Evolutionary conservation across 345 rosid genomes (phyloP), one percentile per base, ranked within the genome.

Genomic region (Sisymbrium irio): DNA sequence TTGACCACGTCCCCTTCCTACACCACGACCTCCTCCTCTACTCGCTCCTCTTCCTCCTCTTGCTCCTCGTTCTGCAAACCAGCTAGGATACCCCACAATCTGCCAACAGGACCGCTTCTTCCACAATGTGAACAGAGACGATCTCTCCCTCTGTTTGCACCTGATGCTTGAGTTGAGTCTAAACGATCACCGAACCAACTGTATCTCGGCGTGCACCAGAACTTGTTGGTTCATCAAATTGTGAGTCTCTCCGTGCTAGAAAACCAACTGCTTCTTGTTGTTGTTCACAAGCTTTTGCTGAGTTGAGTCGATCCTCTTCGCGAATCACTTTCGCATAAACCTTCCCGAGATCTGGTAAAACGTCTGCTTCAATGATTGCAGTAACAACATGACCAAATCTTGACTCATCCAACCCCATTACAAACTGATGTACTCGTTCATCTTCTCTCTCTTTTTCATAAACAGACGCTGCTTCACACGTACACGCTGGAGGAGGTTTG

Each of bases 391-490:
- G 7, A 0, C 41, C 62, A 3, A 32, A 57, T 0, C 62, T 0
- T 0, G 62, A n/a, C 0, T 57, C 41, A 57, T 57, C 41, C 0
- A 53, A 15, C 0, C 58, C 58, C 58, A 53, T 53, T 0, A 53
- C n/a, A 2, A 53, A 53, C 0, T 32, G 22, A 30, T 57, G 62
- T 3, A 57, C 41, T 0, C 25, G 1, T 2, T 57, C 62, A 5
- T 57, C 42, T 9, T 57, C 62, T n/a, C 7, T 30, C 1, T 33
- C 41, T 3, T 33, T 33, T 0, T 27, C 22, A 4, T 32, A 57
- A 0, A 0, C 8, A 0, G 0, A 3, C 0, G 62, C 41, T 4
- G 41, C 41, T 0, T 0, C 12, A 57, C 62, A 57, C 0, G 7
- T 32, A 15, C 41, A 57, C 0, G 3, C 2, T 0, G 41, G 25